These are phyloP conservation scores for Pichia sp. DNA, from an alignment of 1,139 yeast genomes.

Conservation along the genomic window DNA sequence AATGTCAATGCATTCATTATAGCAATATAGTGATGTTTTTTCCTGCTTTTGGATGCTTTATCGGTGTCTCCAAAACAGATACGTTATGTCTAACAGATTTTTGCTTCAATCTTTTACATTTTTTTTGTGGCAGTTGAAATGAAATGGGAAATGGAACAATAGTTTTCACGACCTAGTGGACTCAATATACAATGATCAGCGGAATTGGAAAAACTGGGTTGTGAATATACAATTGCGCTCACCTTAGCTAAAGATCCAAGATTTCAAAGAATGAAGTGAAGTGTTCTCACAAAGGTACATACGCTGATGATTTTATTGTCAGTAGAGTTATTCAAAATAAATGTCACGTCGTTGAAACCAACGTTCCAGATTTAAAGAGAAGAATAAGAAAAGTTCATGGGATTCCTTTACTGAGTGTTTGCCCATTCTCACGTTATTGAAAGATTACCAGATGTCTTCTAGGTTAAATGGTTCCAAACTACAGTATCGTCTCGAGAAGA, in stretches of 20 bases:
- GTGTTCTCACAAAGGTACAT: conserved; percentile 91
- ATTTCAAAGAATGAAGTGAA: conserved; percentile 69
- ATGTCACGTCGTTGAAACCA: conserved; percentile 94
- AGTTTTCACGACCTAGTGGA: too few relatives aligned
- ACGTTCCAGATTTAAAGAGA: conserved; percentile 95
- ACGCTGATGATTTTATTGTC: conserved; percentile 96
- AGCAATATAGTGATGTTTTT: too few relatives aligned
- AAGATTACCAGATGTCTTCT: conserved; percentile 90
- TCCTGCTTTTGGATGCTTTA: too few relatives aligned
- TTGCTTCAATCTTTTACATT: too few relatives aligned
- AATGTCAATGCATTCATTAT: too few relatives aligned
- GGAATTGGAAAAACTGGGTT: conserved; percentile 91
- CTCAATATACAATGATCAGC: conserved; percentile 32
- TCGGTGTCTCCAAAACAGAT: neutral
- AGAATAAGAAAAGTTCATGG: conserved; percentile 95
- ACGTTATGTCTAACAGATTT: neutral
- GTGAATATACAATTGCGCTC: conserved; percentile 86
- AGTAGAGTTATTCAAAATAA: conserved; percentile 91
- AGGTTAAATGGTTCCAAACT: too few relatives aligned
- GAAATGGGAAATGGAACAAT: too few relatives aligned
- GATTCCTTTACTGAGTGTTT: conserved; percentile 88
- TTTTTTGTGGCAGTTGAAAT: too few relatives aligned
- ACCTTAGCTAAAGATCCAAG: conserved; percentile 91
- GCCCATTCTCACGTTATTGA: conserved; percentile 88
- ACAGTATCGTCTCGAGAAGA: too few relatives aligned